Conservation (phyloP, 208 protist species). For the Acanthamoeba sp. region DNA sequence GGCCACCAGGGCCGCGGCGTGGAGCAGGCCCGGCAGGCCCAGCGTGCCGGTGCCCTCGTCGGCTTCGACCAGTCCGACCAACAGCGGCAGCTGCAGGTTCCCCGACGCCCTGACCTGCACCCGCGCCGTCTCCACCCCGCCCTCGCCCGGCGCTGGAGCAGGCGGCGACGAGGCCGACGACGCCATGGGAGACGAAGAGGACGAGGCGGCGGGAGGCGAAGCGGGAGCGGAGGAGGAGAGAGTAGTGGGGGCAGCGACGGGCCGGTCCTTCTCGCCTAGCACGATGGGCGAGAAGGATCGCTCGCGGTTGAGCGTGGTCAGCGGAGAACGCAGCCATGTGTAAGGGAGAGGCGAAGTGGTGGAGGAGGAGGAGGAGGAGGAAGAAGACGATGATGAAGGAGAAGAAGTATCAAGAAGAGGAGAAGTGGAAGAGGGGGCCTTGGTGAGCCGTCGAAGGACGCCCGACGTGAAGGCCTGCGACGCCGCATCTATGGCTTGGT, state of each 20-base stretch:
- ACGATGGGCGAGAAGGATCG: neutral
- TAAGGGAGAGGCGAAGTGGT: too few relatives aligned
- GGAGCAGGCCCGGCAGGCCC: neutral
- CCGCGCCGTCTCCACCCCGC: neutral
- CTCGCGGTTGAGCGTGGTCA: neutral
- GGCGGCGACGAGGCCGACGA: neutral
- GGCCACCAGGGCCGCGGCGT: slow-evolving; percentile 28
- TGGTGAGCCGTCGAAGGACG: slow-evolving; percentile 7
- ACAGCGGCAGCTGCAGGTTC: slow-evolving; percentile 50
- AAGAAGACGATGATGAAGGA: neutral
- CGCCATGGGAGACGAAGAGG: neutral
- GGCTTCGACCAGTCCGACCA: neutral
- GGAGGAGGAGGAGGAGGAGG: slow-evolving; percentile 5
- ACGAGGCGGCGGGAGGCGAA: neutral
- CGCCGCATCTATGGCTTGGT: neutral
- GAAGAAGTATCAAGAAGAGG: neutral
- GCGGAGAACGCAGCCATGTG: slow-evolving; percentile 9
- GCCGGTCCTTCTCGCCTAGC: slow-evolving; percentile 3
- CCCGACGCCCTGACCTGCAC: slow-evolving; percentile 8
- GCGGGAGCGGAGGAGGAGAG: neutral
- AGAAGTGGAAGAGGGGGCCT: neutral
- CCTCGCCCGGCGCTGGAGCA: neutral
- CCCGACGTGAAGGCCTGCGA: slow-evolving; percentile 39
- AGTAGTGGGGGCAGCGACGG: neutral
- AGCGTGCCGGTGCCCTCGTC: slow-evolving; percentile 5